Evolutionary conservation across 2,329 filamentous ascomycete genomes (phyloP).

Genomic region (Aspergillus aculeatus): DNA sequence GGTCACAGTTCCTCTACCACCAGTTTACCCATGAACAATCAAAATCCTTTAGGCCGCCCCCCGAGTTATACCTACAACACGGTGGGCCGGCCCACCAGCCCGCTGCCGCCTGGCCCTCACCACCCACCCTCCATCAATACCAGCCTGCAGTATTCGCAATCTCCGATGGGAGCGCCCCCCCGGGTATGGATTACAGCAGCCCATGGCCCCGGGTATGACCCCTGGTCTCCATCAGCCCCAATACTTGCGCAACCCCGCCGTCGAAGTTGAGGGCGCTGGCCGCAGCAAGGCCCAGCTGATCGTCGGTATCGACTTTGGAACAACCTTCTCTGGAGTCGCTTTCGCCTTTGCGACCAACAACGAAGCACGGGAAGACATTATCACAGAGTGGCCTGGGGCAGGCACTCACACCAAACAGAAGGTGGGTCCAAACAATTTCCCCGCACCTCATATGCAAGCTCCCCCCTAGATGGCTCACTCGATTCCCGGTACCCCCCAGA

Average conservation of each 20-base stretch:
- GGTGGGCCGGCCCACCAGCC: slow-evolving; percentile 53
- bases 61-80: slow-evolving; percentile 62
- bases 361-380: slow-evolving; percentile 97
- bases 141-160: slow-evolving; percentile 51
- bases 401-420: slow-evolving; percentile 99
- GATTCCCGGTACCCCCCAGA: slow-evolving; percentile 49
- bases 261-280: slow-evolving; percentile 81
- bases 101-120: slow-evolving; percentile 48
- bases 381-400: slow-evolving; percentile 97
- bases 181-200: slow-evolving; percentile 45
- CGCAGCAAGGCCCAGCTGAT: slow-evolving; percentile 96
- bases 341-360: slow-evolving; percentile 94
- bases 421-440: slow-evolving; percentile 51
- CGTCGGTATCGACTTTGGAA: slow-evolving; percentile 98
- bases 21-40: slow-evolving; percentile 57
- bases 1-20: slow-evolving; percentile 48
- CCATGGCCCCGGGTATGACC: slow-evolving; percentile 29
- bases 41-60: slow-evolving; percentile 58
- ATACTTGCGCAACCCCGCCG: slow-evolving; percentile 36
- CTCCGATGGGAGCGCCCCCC: slow-evolving; percentile 42
- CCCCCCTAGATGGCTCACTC: slow-evolving; percentile 12
- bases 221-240: slow-evolving; percentile 27
- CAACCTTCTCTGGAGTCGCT: slow-evolving; percentile 95
- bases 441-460: not conserved
- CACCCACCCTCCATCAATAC: slow-evolving; percentile 57